A percentile compares a stretch with the other conserved stretches of the same genome.
Conservation (phyloP, 257 asterid species). For the Solanum tacnaense region DNA sequence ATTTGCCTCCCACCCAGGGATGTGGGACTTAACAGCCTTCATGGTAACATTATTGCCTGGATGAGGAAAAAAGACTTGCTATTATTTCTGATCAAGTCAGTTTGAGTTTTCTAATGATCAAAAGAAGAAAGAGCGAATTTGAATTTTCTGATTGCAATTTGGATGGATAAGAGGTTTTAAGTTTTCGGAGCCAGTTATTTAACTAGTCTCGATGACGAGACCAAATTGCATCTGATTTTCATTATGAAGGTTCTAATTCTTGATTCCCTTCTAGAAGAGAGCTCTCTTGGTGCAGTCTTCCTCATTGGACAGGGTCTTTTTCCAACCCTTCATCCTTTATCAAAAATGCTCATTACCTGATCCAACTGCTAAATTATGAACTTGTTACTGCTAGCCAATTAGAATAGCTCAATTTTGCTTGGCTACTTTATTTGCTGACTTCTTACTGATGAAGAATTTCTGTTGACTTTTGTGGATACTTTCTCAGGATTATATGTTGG, state of each 20-base stretch:
- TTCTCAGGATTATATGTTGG: conserved; percentile 52
- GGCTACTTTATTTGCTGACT: not conserved
- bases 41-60: not conserved
- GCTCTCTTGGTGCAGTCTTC: not conserved
- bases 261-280: not conserved
- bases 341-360: not conserved
- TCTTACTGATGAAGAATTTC: not conserved
- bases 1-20: not conserved
- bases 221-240: not conserved
- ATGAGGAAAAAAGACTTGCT: not conserved
- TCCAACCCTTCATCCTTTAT: not conserved
- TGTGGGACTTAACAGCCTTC: not conserved
- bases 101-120: not conserved
- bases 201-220: not conserved
- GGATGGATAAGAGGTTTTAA: not conserved
- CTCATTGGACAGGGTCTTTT: not conserved
- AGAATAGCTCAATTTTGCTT: not conserved
- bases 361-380: not conserved
- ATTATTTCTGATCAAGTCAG: not conserved
- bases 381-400: not conserved
- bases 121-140: not conserved
- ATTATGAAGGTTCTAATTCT: not conserved
- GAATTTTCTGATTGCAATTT: not conserved
- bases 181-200: not conserved
- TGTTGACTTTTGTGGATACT: not conserved